Percentiles rank a stretch among this genome's conserved stretches.
Conservation (phyloP, 2,329 filamentous ascomycete genomes). For the Pezicula carpinea region DNA sequence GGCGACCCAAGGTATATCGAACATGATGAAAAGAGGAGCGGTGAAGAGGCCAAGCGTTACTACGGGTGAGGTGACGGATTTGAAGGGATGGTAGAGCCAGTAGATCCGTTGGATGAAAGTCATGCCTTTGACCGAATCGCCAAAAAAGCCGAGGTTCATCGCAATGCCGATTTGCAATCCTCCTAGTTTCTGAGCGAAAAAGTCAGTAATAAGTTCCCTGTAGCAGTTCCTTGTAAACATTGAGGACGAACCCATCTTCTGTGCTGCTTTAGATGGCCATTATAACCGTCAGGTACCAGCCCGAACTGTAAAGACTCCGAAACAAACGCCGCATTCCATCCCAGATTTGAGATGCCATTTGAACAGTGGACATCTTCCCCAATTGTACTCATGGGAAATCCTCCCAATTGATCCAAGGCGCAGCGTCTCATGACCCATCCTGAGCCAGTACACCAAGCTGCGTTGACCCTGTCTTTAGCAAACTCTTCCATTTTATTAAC, state of each 20-base stretch:
- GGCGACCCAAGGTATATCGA: background rate
- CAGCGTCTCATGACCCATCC: slow-evolving; percentile 53
- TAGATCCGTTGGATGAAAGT: background rate
- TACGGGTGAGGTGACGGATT: no score
- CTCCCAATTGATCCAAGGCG: slow-evolving; percentile 54
- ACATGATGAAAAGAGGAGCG: background rate
- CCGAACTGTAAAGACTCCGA: slow-evolving; percentile 55
- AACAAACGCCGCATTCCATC: slow-evolving; percentile 56
- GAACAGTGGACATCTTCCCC: slow-evolving; percentile 57
- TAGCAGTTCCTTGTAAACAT: no score
- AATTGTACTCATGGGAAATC: slow-evolving; percentile 53
- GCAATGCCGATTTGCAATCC: slow-evolving; percentile 55
- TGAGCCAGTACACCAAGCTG: slow-evolving; percentile 58
- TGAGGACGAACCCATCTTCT: slow-evolving; percentile 40
- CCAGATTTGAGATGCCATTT: slow-evolving; percentile 49
- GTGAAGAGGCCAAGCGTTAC: background rate
- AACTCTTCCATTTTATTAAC: slow-evolving; percentile 27
- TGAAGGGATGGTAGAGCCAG: background rate
- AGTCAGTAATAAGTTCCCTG: no score
- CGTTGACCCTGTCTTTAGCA: slow-evolving; percentile 37
- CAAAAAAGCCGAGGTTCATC: slow-evolving; percentile 53
- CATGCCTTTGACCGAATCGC: slow-evolving; percentile 31
- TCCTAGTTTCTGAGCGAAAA: slow-evolving; percentile 30
- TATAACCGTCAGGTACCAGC: slow-evolving; percentile 49
- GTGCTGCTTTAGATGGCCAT: slow-evolving; percentile 48